Evolutionary conservation across 768 basidiomycete genomes (phyloP), one percentile per base, ranked within the genome.

Genomic region (Suillus bovinus): DNA sequence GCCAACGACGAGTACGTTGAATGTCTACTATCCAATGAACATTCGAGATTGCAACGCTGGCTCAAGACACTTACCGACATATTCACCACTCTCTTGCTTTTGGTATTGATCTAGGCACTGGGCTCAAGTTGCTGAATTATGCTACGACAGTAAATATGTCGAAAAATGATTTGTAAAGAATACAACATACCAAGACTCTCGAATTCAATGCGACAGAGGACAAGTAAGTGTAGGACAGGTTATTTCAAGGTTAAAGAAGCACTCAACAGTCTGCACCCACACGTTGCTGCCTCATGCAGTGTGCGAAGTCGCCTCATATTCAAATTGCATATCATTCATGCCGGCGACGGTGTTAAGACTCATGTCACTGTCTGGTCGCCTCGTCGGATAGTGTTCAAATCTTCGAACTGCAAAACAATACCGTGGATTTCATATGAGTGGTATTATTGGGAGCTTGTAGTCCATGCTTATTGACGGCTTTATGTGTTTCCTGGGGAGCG

Each of bases 1-100:
- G 44, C 73, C 73, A 39, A 76, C 68, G 13, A 74, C 29, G 24
- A 63, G 66, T 20, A 76, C 62, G n/a, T 69, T 68, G 38, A 27
- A 56, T 16, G 27, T 27, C 54, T 55, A 20, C 17, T 17, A 38
- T 24, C 17, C 11, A 0, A 24, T 55, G 54, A 55, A 24, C 24
- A 55, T 17, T 38, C 22, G 5, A 55, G 5, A 38, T 27, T 36
- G 8, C 10, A 11, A n/a, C n/a, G n/a, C n/a, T 39, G 11, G 55
- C 5, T 20, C 6, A 20, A 13, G 10, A 39, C 16, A 55, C 27
- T 24, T 24, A 56, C 55, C 38, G 27, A 56, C 27, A 56, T 56
- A 10, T 39, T 17, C 10, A 39, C 24, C 1, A 17, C 24, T 10
- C 36, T 56, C 16, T 13, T 38, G 17, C 17, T 20, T 39, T 20